Percentiles rank a stretch among this genome's conserved stretches.
Evolutionary conservation across 306 rosid species (phyloP).

Genomic region (Gleditsia sinensis): DNA sequence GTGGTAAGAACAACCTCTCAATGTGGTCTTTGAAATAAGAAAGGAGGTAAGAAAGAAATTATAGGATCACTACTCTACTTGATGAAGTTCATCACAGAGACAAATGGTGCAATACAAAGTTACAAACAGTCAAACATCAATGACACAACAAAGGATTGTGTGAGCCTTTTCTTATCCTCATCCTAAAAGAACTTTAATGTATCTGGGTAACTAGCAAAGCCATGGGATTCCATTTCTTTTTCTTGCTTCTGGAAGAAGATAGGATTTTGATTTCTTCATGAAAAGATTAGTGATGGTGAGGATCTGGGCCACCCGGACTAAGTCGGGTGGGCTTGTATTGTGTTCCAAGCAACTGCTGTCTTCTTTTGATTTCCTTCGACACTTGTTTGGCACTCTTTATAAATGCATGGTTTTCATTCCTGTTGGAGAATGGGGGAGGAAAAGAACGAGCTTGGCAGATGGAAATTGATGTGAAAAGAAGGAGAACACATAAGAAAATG

Average conservation of each 20-base stretch:
- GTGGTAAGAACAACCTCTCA: no score
- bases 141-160: neutral
- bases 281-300: conserved; percentile 37
- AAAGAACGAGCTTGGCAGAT: conserved; percentile 23
- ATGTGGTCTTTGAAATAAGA: no score
- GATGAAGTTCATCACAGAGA: conserved; percentile 7
- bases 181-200: neutral
- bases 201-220: neutral
- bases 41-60: neutral
- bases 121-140: no score
- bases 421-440: conserved; percentile 22
- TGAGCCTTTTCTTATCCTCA: conserved; percentile 8
- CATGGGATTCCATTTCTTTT: no score
- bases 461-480: conserved; percentile 24
- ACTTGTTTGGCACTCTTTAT: conserved; percentile 16
- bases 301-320: conserved; percentile 49
- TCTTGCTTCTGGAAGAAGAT: no score
- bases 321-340: conserved; percentile 17
- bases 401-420: neutral
- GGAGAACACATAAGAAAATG: conserved; percentile 7
- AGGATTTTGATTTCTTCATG: conserved; percentile 1
- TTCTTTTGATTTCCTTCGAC: conserved; percentile 36
- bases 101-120: conserved; percentile 25
- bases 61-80: neutral
- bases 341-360: conserved; percentile 27